phyloP scores from a whole-genome alignment of 2,329 filamentous ascomycete genomes.

The Clarireedia hainanense region DNA sequence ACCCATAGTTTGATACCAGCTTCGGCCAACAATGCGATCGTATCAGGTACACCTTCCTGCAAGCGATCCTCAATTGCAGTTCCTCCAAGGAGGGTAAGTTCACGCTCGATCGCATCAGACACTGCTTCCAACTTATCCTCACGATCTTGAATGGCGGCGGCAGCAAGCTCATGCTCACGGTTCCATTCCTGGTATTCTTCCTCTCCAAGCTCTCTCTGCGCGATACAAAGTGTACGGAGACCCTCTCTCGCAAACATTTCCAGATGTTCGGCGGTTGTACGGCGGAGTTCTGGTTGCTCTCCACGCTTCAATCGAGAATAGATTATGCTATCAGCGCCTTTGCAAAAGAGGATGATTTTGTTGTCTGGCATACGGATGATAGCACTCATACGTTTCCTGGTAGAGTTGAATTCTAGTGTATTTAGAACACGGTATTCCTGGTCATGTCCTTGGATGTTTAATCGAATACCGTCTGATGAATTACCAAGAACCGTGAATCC shows the following conservation, averaged over 20 bases:
- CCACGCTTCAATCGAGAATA: slow-evolving; percentile 83
- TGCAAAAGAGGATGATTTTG: slow-evolving; percentile 86
- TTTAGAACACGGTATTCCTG: slow-evolving; percentile 82
- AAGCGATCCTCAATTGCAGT: slow-evolving; percentile 96
- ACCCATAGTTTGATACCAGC: slow-evolving; percentile 99
- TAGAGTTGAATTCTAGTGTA: slow-evolving; percentile 95
- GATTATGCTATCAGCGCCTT: slow-evolving; percentile 95
- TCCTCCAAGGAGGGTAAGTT: slow-evolving; percentile 80
- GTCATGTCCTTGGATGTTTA: slow-evolving; percentile 84
- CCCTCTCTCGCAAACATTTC: slow-evolving; percentile 97
- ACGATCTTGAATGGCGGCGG: slow-evolving; percentile 73
- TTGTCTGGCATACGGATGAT: slow-evolving; percentile 93
- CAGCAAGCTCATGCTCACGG: slow-evolving; percentile 78
- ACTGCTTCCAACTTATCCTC: slow-evolving; percentile 91
- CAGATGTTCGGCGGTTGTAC: slow-evolving; percentile 81
- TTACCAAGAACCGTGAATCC: slow-evolving; percentile 87
- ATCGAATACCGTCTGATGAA: slow-evolving; percentile 68
- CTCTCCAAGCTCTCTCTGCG: slow-evolving; percentile 71
- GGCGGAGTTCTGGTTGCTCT: slow-evolving; percentile 76
- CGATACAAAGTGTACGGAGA: slow-evolving; percentile 88
- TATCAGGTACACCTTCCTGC: slow-evolving; percentile 94
- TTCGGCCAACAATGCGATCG: slow-evolving; percentile 81
- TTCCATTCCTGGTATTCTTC: slow-evolving; percentile 81
- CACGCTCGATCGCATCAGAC: slow-evolving; percentile 83
- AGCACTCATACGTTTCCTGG: slow-evolving; percentile 93